Evolutionary conservation across 2,329 filamentous ascomycete genomes (phyloP), one percentile per base, ranked within the genome.

Genomic region (Colletotrichum lindemuthianum): DNA sequence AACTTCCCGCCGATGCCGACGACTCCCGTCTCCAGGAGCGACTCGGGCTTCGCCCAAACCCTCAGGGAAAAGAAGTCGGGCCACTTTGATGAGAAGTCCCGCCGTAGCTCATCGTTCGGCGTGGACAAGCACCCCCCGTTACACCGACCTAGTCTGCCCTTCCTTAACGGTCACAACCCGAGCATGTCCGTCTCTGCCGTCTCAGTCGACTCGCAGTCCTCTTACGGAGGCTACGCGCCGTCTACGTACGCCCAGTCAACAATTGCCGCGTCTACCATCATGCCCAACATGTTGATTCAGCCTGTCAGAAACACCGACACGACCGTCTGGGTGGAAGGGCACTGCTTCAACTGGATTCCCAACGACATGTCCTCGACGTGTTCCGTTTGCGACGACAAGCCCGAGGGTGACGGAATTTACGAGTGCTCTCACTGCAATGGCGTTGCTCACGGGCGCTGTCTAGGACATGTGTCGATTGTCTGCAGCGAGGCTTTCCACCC

Each of bases 41-140:
- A 99, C 74, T 97, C 95, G 5, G 95, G 93, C 2, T 96, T 96
- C 76, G 92, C 92, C 40, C 82, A 97, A 60, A 97, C 92, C 5
- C 82, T 99, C 61, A 89, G 93, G 37, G 96, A 98, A 78, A 99
- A 98, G 81, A 88, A 95, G 55, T 98, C 96, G 3, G 94, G 92
- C 2, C 93, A 97, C 75, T 97, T 98, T 70, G 92, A 96, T 72
- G 88, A 90, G 67, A 80, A 85, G 69, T 91, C 91, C n/a, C 88
- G 94, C 65, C 88, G 95, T 69, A 97, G 94, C 79, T 97, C 94
- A n/a, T 97, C 94, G 1, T 96, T 97, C 77, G 92, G 90, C 36
- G 83, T 94, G 73, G 92, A 92, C 70, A 89, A 88, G 74, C 85
- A 89, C 69, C 84, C 84, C 41, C 87, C 89, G 1, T 78, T 90